Evolutionary conservation across 2,329 filamentous ascomycete species (phyloP).

Genomic region (Akanthomyces lecanii): DNA sequence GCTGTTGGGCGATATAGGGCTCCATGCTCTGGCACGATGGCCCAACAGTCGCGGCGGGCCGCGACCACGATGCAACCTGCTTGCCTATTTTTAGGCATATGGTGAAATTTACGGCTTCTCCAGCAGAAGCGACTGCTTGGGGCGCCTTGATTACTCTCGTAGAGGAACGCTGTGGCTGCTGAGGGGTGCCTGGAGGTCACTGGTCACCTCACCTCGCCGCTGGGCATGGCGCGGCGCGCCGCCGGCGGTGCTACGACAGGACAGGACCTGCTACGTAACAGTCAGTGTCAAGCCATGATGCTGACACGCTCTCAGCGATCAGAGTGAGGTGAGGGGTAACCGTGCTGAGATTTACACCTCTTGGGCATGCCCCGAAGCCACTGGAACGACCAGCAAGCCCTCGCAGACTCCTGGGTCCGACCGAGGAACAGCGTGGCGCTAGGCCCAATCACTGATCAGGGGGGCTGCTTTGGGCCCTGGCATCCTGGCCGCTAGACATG

Average conservation of each 20-base stretch:
- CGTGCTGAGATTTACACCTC: slow-evolving; percentile 26
- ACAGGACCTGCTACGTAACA: neutral
- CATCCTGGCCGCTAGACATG: neutral
- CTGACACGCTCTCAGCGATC: neutral
- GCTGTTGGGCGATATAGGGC: neutral
- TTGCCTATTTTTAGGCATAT: too few species aligned
- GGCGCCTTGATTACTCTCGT: too few species aligned
- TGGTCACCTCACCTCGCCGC: neutral
- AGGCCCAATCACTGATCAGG: neutral
- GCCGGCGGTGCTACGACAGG: neutral
- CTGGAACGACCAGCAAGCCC: slow-evolving; percentile 19
- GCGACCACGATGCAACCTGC: too few species aligned
- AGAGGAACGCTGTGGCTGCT: neutral
- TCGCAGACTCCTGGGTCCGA: neutral
- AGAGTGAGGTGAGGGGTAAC: slow-evolving; percentile 19
- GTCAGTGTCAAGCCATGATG: neutral
- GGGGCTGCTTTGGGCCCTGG: neutral
- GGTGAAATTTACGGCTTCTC: too few species aligned
- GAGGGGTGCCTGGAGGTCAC: neutral
- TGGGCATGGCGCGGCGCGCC: too few species aligned
- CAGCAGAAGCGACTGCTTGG: too few species aligned
- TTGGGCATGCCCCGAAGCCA: slow-evolving; percentile 18
- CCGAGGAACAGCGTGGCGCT: neutral
- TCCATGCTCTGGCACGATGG: neutral
- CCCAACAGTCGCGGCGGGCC: too few species aligned